These are phyloP conservation scores for Globisporangium ultimum DNA, from an alignment of 352 stramenopile species.

Conservation along the genomic window DNA sequence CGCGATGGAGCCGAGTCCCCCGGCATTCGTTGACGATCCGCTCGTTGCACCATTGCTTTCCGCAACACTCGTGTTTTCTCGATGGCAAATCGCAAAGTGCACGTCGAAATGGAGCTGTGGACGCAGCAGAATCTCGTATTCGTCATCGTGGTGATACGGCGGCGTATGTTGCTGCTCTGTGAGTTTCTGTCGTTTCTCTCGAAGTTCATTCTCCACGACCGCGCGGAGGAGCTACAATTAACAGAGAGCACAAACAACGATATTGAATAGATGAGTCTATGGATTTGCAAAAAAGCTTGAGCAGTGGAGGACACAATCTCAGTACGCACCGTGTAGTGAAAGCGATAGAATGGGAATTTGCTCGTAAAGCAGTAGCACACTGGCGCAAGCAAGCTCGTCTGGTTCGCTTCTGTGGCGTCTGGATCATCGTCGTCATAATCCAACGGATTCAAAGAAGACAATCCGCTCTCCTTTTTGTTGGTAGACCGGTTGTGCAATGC, in stretches of 20 bases:
- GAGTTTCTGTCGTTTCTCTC: conserved; percentile 20
- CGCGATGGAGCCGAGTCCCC: conserved; percentile 34
- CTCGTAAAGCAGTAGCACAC: conserved; percentile 84
- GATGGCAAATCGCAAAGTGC: conserved; percentile 51
- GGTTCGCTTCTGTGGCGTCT: not conserved
- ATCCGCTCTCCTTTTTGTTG: conserved; percentile 8
- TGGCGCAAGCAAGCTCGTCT: conserved; percentile 33
- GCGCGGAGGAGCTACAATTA: conserved; percentile 52
- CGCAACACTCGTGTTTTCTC: conserved; percentile 33
- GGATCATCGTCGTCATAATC: not conserved
- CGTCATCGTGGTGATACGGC: conserved; percentile 16
- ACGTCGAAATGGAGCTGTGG: conserved; percentile 44
- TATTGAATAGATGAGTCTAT: not conserved
- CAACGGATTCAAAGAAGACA: not conserved
- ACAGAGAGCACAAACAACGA: not conserved
- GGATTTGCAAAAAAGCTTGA: not conserved
- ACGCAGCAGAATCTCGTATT: conserved; percentile 63
- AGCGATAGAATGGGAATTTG: conserved; percentile 87
- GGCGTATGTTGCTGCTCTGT: conserved; percentile 4
- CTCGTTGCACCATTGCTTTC: not conserved
- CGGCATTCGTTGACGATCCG: not conserved
- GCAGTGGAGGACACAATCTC: not conserved
- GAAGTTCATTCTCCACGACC: conserved; percentile 68
- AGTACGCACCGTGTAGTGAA: conserved; percentile 71
- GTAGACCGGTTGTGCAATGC: conserved; percentile 1